Conservation (phyloP, 345 rosid genomes). For the Heritiera littoralis region DNA sequence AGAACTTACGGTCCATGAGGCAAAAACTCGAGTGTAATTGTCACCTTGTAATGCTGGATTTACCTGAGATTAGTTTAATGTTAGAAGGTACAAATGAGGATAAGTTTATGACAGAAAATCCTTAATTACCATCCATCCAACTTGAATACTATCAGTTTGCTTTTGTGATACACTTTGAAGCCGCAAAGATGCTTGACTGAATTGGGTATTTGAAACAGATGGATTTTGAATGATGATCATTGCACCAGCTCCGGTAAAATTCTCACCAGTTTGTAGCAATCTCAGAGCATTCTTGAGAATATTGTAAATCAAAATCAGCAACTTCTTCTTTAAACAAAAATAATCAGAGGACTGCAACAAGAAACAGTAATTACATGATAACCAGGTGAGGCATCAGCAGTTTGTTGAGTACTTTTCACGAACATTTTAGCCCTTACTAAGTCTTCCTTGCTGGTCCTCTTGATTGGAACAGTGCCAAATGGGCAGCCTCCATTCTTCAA, state of each 20-base stretch:
- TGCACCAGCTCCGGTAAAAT: not conserved
- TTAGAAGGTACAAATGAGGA: too few species aligned
- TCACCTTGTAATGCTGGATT: too few species aligned
- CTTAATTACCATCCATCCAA: too few species aligned
- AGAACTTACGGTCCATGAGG: not conserved
- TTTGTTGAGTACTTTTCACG: not conserved
- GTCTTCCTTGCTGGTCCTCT: not conserved
- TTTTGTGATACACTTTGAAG: not conserved
- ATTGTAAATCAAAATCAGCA: too few species aligned
- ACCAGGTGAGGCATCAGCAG: not conserved
- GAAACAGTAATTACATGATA: not conserved
- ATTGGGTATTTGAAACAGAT: not conserved
- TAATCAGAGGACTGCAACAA: too few species aligned
- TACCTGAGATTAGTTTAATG: too few species aligned
- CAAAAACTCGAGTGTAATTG: not conserved
- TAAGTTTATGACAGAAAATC: too few species aligned
- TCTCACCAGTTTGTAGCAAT: not conserved
- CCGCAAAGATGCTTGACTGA: constrained; percentile 3
- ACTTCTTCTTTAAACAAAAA: too few species aligned
- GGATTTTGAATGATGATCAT: constrained; percentile 3
- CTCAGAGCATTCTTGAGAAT: not conserved
- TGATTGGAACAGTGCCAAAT: not conserved
- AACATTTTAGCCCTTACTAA: too few species aligned
- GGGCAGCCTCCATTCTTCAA: constrained; percentile 1
- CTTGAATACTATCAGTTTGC: not conserved